phyloP scores from a whole-genome alignment of 2,329 filamentous ascomycete species.

The Colletotrichum abscissum region DNA sequence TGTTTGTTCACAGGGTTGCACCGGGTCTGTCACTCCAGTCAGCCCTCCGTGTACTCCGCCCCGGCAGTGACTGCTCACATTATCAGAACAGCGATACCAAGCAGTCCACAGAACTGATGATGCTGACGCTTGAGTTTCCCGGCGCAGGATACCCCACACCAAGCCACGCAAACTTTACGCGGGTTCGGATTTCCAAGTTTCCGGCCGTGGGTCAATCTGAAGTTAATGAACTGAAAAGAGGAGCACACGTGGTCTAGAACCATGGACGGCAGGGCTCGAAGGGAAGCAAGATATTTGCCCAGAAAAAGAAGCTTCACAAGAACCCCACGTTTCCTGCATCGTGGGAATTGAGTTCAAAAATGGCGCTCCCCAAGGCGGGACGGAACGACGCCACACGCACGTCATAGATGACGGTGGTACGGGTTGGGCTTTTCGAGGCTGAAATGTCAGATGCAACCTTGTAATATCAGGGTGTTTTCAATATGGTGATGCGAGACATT shows the following conservation, averaged over 20 bases:
- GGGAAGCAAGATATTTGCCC: neutral
- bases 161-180: neutral
- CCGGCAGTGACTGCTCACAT: neutral
- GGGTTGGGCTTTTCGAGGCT: neutral
- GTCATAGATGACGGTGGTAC: slow-evolving; percentile 8
- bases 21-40: neutral
- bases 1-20: neutral
- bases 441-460: neutral
- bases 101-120: neutral
- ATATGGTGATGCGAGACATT: slow-evolving; percentile 7
- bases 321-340: slow-evolving; percentile 1
- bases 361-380: neutral
- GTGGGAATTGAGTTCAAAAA: neutral
- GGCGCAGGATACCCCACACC: neutral
- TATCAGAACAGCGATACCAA: neutral
- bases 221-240: neutral
- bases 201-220: neutral
- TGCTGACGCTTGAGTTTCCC: neutral
- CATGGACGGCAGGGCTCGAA: neutral
- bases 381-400: slow-evolving; percentile 9
- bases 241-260: neutral
- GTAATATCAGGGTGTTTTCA: slow-evolving; percentile 1
- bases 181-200: neutral
- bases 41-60: neutral
- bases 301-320: neutral